phyloP scores from a whole-genome alignment of 441 rosid genomes.

The Omphalea diandra region DNA sequence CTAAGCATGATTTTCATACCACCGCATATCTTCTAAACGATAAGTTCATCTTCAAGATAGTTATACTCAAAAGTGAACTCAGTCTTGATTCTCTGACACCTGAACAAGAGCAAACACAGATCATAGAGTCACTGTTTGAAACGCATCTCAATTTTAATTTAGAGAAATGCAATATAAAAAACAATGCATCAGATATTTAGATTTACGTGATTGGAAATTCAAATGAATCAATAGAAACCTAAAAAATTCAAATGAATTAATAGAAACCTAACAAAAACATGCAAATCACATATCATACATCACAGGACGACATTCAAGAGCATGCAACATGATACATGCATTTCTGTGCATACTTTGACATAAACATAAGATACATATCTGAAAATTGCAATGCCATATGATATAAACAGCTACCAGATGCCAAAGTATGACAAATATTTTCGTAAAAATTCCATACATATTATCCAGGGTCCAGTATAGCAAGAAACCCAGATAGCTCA shows the following conservation, averaged over 20 bases:
- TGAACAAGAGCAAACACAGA: conserved; percentile 36
- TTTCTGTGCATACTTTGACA: conserved; percentile 4
- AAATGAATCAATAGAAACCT: too few species aligned
- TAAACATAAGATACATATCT: too few species aligned
- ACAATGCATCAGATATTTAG: not conserved
- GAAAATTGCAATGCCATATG: too few species aligned
- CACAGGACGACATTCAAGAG: too few species aligned
- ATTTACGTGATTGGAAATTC: not conserved
- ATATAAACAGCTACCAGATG: conserved; percentile 2
- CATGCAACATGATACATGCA: not conserved
- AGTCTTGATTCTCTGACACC: conserved; percentile 95
- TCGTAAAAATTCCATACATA: not conserved
- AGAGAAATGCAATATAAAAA: not conserved
- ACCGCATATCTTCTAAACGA: conserved; percentile 34
- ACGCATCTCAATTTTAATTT: not conserved
- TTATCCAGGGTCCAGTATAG: not conserved
- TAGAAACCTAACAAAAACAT: not conserved
- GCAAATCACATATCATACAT: not conserved
- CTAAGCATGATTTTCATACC: not conserved
- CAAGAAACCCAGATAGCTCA: not conserved
- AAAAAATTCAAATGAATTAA: too few species aligned
- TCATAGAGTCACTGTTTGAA: conserved; percentile 1
- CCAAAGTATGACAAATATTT: not conserved
- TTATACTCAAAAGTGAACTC: conserved; percentile 96
- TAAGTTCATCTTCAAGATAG: conserved; percentile 89